Evolutionary conservation across 192 early-diverging fungal genomes (phyloP), one percentile per base, ranked within the genome.

Genomic region (Podila epigama): DNA sequence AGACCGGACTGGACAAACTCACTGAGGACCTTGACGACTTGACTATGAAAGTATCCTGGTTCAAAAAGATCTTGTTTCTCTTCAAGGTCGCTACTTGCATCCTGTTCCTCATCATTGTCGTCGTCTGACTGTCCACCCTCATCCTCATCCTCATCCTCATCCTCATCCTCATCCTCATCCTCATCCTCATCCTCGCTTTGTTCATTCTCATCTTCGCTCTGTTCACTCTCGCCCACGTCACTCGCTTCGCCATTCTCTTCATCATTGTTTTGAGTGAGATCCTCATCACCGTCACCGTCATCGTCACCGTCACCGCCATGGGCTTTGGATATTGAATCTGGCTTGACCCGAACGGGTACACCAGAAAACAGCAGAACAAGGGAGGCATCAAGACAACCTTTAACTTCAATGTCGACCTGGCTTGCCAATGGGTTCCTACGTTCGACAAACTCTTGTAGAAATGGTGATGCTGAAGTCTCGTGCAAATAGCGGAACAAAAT

Each of bases 371-470:
- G 59, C n/a, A 94, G 25, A 15, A 84, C 48, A n/a, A 96, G 51
- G 12, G 82, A 81, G 8, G 84, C 80, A 50, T 89, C 80, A 25
- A 89, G 78, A 22, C 70, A 86, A 13, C 66, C 79, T 44, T 83
- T 83, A 25, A 92, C 60, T 33, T 88, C 84, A 44, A 83, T 84
- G 42, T 86, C 81, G 8, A 92, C 86, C 41, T 87, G 70, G 28
- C 84, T 87, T 9, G 90, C 91, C 54, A 85, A 75, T 4, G 93
- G 92, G 9, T 70, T 79, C 16, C 81, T 68, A 18, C 84, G 81
- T 79, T 96, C 93, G 7, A 93, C 90, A 89, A 95, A 95, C 28
- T 79, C 85, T 73, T 92, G 92, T 34, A 83, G 73, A 48, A 94
- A 86, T 6, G 91, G 92, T 29, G 89, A 90, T 4, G 92, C 89